Base-by-base conservation (phyloP, 2,329 filamentous ascomycete genomes). In the Zalaria sp. region DNA sequence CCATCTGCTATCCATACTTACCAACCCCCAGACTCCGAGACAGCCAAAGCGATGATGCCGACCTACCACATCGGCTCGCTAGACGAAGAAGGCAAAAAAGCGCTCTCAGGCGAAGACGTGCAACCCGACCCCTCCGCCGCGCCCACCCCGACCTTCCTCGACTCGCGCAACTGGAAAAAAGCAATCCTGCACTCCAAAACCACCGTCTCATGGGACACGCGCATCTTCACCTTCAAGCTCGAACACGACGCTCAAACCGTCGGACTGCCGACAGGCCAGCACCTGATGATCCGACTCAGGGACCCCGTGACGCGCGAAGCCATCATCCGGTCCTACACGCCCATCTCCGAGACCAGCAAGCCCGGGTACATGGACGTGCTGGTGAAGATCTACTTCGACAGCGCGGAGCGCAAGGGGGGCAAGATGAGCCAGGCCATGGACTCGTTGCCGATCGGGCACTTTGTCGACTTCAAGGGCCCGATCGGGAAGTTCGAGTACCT, bases 41-140 rank as follows among this genome's bases (percentile, higher is more conserved):
- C 83, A 10, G 88, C 88, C 29, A 94, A 93, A 63, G 73, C 71
- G 11, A 93, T 93, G 86, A 87, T 95, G 81, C 72, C 75, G 7
- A 62, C 72, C 36, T 93, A 93, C 55, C 87, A 95, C 59, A 78
- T 95, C 49, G 88, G 88, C 39, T 77, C 77, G 0, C 71, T 94
- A 8, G 75, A 83, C 50, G 65, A 76, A 48, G 66, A 66, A 18
- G 74, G 79, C 1, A 66, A 68, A 4, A 64, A 68, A 34, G 56
- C 67, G 0, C 68, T 91, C 2, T 39, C 47, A 2, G 64, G 68
- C 9, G 60, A 65, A 42, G 57, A 64, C 9, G 60, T 61, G 1
- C 57, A 66, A 43, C 56, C 58, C 1, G 58, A 60, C n/a, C 61
- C 62, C 27, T 53, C 56, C 2, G 61, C 63, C 10, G 55, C 63